Percentiles rank a stretch among this genome's conserved stretches.
These are phyloP conservation scores for Tieghemostelium lacteum DNA, from an alignment of 78 protist genomes.

Conservation along the genomic window DNA sequence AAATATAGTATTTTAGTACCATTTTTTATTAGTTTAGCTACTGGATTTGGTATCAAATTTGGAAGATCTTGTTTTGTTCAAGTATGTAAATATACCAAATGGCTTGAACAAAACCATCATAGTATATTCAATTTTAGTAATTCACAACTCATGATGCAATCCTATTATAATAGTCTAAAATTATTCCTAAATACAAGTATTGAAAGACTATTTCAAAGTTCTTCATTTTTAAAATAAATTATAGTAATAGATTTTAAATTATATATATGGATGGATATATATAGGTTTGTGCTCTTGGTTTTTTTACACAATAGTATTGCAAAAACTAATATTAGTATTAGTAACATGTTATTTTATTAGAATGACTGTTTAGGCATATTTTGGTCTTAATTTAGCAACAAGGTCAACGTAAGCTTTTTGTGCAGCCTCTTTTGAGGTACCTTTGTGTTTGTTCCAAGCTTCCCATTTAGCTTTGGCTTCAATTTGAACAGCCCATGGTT, in stretches of 20 bases:
- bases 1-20: conserved; percentile 34
- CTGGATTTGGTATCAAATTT: conserved; percentile 59
- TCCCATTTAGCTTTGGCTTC: conserved; percentile 72
- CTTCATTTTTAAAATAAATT: too few species aligned
- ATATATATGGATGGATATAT: too few species aligned
- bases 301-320: too few species aligned
- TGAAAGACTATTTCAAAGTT: background rate
- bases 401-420: conserved; percentile 27
- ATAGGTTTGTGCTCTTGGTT: too few species aligned
- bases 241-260: too few species aligned
- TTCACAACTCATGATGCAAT: background rate
- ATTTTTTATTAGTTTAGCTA: conserved; percentile 34
- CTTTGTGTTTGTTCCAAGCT: conserved; percentile 3
- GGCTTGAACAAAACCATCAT: background rate
- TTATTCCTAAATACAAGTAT: too few species aligned
- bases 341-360: too few species aligned
- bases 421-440: conserved; percentile 48
- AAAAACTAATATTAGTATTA: too few species aligned
- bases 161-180: too few species aligned
- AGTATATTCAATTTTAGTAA: too few species aligned
- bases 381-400: conserved; percentile 50
- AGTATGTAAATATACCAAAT: background rate
- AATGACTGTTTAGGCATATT: conserved; percentile 15
- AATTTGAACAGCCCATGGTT: conserved; percentile 77
- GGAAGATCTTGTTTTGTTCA: conserved; percentile 26